These are phyloP conservation scores for Earliella scabrosa DNA, from an alignment of 1,284 basidiomycete genomes.

Conservation along the genomic window DNA sequence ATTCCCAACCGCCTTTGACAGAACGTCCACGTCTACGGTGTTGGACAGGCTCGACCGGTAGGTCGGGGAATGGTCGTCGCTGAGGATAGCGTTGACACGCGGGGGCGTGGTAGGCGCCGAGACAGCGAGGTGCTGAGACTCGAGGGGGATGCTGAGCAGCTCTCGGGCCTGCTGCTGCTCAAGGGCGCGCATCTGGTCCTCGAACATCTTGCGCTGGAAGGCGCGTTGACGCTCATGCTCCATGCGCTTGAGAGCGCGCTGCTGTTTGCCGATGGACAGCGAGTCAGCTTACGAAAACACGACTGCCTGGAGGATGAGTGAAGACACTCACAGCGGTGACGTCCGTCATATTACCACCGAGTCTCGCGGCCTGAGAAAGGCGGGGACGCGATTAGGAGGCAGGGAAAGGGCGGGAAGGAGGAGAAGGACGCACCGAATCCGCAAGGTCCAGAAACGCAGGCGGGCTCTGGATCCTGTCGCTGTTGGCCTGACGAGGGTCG, in stretches of 20 bases:
- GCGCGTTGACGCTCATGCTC: slow-evolving; percentile 89
- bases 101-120: slow-evolving; percentile 86
- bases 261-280: slow-evolving; percentile 20
- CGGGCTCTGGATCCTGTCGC: slow-evolving; percentile 80
- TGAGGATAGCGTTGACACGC: slow-evolving; percentile 67
- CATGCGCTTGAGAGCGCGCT: slow-evolving; percentile 88
- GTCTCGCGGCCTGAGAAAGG: slow-evolving; percentile 70
- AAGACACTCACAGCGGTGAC: slow-evolving; percentile 70
- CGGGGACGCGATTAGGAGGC: slow-evolving; percentile 18
- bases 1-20: slow-evolving; percentile 68
- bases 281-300: slow-evolving; percentile 16
- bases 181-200: slow-evolving; percentile 90
- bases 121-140: slow-evolving; percentile 73
- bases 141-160: slow-evolving; percentile 73
- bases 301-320: slow-evolving; percentile 1
- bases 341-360: slow-evolving; percentile 83
- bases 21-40: slow-evolving; percentile 60
- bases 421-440: slow-evolving; percentile 70
- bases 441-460: slow-evolving; percentile 89
- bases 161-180: slow-evolving; percentile 92
- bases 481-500: slow-evolving; percentile 67
- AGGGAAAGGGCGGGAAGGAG: slow-evolving; percentile 20
- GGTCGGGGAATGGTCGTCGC: slow-evolving; percentile 45
- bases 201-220: slow-evolving; percentile 87
- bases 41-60: slow-evolving; percentile 48